Base-by-base conservation (phyloP, 306 rosid genomes). In the Corylus avellana region DNA sequence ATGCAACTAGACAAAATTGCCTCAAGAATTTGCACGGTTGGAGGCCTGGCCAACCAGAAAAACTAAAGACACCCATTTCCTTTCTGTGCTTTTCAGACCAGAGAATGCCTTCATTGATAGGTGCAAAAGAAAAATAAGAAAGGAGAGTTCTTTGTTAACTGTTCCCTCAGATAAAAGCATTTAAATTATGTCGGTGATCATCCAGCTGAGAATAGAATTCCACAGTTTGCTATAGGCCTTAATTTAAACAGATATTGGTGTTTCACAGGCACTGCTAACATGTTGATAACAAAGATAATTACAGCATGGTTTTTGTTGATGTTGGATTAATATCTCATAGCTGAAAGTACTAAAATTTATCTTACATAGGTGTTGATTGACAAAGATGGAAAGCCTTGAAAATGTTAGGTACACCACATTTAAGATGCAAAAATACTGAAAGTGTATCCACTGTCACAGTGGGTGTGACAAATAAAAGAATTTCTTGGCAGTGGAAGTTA, bases 51-150 rank as follows among this genome's bases (percentile, higher is more conserved):
- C 67, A 72, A 73, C 64, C 29, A n/a, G 27, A 80, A 22, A 64
- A 79, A 46, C 39, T 25, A 25, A 42, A 78, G 74, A 70, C 51
- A 66, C 42, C 67, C 46, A 57, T 70, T 70, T 47, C n/a, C 27
- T 70, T 66, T 7, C 32, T 39, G 53, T 68, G 42, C 5, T 29
- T 14, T 70, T n/a, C 10, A 80, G 20, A 18, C 54, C 27, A 72
- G 51, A 74, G 44, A 72, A 35, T 29, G n/a, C 25, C 20, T 16
- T 55, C 17, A 55, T 55, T 55, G 59, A 55, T 18, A 55, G 17
- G 20, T 55, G 59, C 2, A 55, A 55, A 55, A 55, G 20, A 17
- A 54, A 18, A 18, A 18, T n/a, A 55, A 55, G 25, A 17, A 54
- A 17, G 22, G 25, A 4, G 20, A 55, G 8, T 5, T 55, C n/a